Evolutionary conservation across 805 yeast species (phyloP), one percentile per base, ranked within the genome.

Genomic region (Spathaspora passalidarum): DNA sequence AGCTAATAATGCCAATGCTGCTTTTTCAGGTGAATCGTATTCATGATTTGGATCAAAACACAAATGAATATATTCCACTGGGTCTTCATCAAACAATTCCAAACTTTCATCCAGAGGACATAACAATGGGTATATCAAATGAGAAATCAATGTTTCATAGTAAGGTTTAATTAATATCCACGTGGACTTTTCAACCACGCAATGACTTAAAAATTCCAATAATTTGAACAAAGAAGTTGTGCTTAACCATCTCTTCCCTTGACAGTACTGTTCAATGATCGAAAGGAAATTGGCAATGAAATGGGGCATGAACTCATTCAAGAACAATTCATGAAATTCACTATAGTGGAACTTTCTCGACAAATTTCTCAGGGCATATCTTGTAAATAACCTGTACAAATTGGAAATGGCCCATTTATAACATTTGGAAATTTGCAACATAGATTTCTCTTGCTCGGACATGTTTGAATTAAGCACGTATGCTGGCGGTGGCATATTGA

Each of bases 391-490:
- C 53, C 95, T 78, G 53, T 75, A 78, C 35, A 91, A 61, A 61
- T 88, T 89, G 19, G 88, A 89, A 57, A 82, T 82, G 0, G 95
- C 80, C 97, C 98, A 92, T 63, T 92, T 72, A 53, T 68, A 65
- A 47, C 72, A 66, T 49, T 94, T 68, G 78, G 91, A 54, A 81
- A 79, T 66, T 81, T 92, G 59, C 72, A 83, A 85, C 85, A 86
- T 41, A 81, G 64, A 54, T 51, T 60, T 65, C 38, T 71, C 75
- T 49, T 49, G 50, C 47, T 61, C 63, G 18, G 78, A 76, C 6
- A 72, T 73, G 40, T 80, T 82, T n/a, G 77, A 55, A 16, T 73
- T 69, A 49, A 73, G 48, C 1, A 81, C 79, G 36, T 75, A 73
- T 0, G 59, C 49, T 1, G 96, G 94, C 17, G 82, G 66, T 7